Evolutionary conservation across 352 stramenopile species (phyloP).

Genomic region (Globisporangium sylvaticum): DNA sequence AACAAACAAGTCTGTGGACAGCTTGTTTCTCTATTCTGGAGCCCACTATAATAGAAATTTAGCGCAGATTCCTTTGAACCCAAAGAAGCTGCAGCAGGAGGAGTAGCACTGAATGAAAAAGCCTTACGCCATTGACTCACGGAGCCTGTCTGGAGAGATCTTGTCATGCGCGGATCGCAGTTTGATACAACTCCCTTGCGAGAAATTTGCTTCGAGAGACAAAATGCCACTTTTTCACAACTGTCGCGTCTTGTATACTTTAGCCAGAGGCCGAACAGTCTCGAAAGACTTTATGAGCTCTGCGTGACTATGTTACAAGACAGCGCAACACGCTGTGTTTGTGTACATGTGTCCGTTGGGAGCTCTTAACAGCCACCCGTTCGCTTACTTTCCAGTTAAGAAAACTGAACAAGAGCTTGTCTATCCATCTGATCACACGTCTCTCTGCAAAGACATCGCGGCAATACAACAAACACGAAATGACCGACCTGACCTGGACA

Average conservation of each 20-base stretch:
- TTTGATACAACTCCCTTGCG: neutral
- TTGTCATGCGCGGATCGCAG: neutral
- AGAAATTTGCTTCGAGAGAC: neutral
- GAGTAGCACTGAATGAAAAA: neutral
- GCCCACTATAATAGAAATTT: neutral
- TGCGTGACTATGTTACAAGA: constrained; percentile 9
- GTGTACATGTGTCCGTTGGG: neutral
- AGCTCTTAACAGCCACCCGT: neutral
- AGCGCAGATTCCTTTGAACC: neutral
- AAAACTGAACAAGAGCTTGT: neutral
- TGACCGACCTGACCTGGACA: neutral
- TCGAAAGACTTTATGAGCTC: neutral
- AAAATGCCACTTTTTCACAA: neutral
- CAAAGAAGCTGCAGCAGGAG: neutral
- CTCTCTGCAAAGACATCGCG: neutral
- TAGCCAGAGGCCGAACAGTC: neutral
- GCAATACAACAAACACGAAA: neutral
- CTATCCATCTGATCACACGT: neutral
- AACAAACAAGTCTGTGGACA: neutral
- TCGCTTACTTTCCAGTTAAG: neutral
- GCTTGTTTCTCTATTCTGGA: neutral
- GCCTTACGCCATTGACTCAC: neutral
- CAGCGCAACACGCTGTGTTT: neutral
- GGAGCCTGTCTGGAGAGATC: neutral
- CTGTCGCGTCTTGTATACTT: neutral